These are phyloP conservation scores for Pulveroboletus sp. DNA, from an alignment of 768 basidiomycete species.

Conservation along the genomic window DNA sequence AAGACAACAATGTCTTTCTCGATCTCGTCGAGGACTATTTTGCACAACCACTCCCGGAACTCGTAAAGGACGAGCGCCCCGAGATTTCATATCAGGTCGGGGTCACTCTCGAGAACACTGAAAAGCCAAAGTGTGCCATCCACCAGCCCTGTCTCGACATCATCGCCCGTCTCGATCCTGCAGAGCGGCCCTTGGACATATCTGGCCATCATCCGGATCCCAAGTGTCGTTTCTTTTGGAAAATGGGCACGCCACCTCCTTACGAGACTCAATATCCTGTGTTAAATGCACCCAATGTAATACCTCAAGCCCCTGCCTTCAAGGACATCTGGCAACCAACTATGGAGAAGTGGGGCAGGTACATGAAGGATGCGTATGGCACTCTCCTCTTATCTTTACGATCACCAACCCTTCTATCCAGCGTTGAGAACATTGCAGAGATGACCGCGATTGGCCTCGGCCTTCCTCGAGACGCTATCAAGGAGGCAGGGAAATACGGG, in stretches of 20 bases:
- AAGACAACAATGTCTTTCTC: slow-evolving; percentile 79
- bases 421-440: slow-evolving; percentile 82
- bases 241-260: slow-evolving; percentile 70
- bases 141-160: slow-evolving; percentile 80
- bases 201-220: slow-evolving; percentile 81
- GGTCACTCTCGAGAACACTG: slow-evolving; percentile 94
- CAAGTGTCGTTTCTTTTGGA: slow-evolving; percentile 94
- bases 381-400: slow-evolving; percentile 1
- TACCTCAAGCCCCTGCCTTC: slow-evolving; percentile 61
- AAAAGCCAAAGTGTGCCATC: slow-evolving; percentile 84
- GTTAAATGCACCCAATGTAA: slow-evolving; percentile 78
- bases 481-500: slow-evolving; percentile 84
- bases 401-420: slow-evolving; percentile 27
- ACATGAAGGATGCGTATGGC: slow-evolving; percentile 85
- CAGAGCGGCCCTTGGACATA: slow-evolving; percentile 85
- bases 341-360: slow-evolving; percentile 84
- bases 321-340: slow-evolving; percentile 61
- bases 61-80: slow-evolving; percentile 78
- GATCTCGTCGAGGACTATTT: slow-evolving; percentile 96
- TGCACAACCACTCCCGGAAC: slow-evolving; percentile 55
- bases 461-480: slow-evolving; percentile 65
- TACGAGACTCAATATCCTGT: slow-evolving; percentile 77
- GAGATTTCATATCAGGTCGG: slow-evolving; percentile 91
- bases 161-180: slow-evolving; percentile 71
- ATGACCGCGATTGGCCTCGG: slow-evolving; percentile 87